Evolutionary conservation across 2,329 filamentous ascomycete species (phyloP).

Genomic region (Trichophyton verrucosum): DNA sequence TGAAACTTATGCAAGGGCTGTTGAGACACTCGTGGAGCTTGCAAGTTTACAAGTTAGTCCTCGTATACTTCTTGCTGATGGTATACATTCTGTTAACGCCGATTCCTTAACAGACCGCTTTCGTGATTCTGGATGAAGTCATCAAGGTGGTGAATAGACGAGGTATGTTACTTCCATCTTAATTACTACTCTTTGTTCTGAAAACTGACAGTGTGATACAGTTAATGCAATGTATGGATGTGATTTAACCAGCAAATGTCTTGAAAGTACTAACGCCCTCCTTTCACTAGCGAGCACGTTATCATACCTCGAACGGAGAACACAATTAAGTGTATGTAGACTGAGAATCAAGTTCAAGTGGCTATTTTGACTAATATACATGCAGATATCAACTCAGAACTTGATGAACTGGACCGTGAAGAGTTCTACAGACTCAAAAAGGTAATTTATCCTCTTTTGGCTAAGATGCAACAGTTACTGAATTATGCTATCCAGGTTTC

Average conservation of each 20-base stretch:
- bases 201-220: slow-evolving; percentile 23
- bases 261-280: neutral
- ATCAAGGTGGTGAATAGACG: slow-evolving; percentile 98
- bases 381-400: slow-evolving; percentile 86
- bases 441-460: slow-evolving; percentile 22
- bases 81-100: slow-evolving; percentile 6
- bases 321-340: slow-evolving; percentile 77
- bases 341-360: neutral
- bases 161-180: slow-evolving; percentile 39
- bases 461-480: neutral
- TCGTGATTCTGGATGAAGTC: slow-evolving; percentile 94
- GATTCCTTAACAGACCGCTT: slow-evolving; percentile 55
- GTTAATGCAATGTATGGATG: slow-evolving; percentile 77
- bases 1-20: slow-evolving; percentile 90
- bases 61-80: neutral
- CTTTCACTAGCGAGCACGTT: slow-evolving; percentile 40
- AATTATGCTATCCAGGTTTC: slow-evolving; percentile 41
- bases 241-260: neutral
- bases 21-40: slow-evolving; percentile 89
- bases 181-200: neutral
- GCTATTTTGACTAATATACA: slow-evolving; percentile 9
- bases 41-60: slow-evolving; percentile 65
- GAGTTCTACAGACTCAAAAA: slow-evolving; percentile 98
- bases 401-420: slow-evolving; percentile 93
- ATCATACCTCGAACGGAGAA: slow-evolving; percentile 98